Evolutionary conservation across 768 basidiomycete species (phyloP), one percentile per base, ranked within the genome.

Genomic region (Kwoniella mangroviensis): DNA sequence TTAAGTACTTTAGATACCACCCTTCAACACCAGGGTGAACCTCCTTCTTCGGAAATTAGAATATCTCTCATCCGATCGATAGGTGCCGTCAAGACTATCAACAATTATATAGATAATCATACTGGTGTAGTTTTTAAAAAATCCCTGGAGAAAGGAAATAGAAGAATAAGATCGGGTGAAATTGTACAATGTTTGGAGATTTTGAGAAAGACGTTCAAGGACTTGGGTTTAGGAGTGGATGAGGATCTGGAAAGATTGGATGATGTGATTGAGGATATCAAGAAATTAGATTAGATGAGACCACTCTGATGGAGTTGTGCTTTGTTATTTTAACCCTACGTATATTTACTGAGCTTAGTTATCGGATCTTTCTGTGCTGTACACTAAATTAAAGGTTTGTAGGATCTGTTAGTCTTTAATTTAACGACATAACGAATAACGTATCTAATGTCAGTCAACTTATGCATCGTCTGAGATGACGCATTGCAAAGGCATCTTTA

Each of bases 81-180:
- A 12, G n/a, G 43, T 10, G 24, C 22, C 22, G n/a, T 45, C 21
- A 41, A 51, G 21, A 62, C 53, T 21, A 63, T 68, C 49, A 62
- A 63, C n/a, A 21, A 53, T 34, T 69, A 34, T 45, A 41, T 64
- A n/a, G 28, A 63, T 7, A 34, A 58, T 59, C 62, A 64, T 34
- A 53, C 42, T 34, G 34, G 34, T 34, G 34, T 34, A 15, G 24
- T 28, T 53, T 6, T 10, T n/a, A 26, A 9, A 7, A 12, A 3
- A 21, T 28, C 54, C 21, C 54, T 55, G 54, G 45, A 54, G n/a
- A 42, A 45, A 21, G 68, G 68, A 56, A 26, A 13, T 34, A 63
- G 68, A 28, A 63, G 42, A 42, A 40, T 60, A 10, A 63, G 68
- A 28, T 58, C 68, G 11, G 63, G 68, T n/a, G 68, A 69, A 17